Evolutionary conservation across 2,329 filamentous ascomycete genomes (phyloP).

Genomic region (Aspergillus tubingensis): DNA sequence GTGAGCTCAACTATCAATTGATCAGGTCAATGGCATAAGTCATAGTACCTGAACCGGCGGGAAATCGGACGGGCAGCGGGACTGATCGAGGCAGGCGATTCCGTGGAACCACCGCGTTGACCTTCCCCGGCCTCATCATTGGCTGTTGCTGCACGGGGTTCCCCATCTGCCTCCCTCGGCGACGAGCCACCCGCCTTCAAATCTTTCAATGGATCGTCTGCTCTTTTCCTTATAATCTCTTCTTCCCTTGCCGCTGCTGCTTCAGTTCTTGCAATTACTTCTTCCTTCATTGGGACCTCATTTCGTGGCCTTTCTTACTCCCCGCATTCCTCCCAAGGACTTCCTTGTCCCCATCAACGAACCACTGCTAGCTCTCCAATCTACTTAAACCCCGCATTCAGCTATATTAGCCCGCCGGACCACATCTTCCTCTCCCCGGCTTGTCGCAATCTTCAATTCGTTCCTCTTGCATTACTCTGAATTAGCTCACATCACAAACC

Average conservation of each 20-base stretch:
- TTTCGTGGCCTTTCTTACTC: not conserved
- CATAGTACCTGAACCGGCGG: not conserved
- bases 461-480: not conserved
- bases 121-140: constrained; percentile 2
- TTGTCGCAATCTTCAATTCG: constrained; percentile 7
- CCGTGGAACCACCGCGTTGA: not conserved
- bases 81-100: constrained; percentile 5
- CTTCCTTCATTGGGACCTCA: not conserved
- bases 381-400: not conserved
- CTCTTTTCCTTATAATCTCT: not conserved
- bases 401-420: too few species aligned
- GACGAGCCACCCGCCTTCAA: not conserved
- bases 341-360: not conserved
- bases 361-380: not conserved
- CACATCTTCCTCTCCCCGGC: not conserved
- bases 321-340: not conserved
- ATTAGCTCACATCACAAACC: constrained; percentile 2
- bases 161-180: not conserved
- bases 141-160: not conserved
- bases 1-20: not conserved
- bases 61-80: not conserved
- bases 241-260: not conserved
- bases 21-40: not conserved
- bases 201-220: not conserved
- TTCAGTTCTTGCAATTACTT: not conserved